Conservation (phyloP, 2,329 filamentous ascomycete species). For the Cordyceps farinosa region DNA sequence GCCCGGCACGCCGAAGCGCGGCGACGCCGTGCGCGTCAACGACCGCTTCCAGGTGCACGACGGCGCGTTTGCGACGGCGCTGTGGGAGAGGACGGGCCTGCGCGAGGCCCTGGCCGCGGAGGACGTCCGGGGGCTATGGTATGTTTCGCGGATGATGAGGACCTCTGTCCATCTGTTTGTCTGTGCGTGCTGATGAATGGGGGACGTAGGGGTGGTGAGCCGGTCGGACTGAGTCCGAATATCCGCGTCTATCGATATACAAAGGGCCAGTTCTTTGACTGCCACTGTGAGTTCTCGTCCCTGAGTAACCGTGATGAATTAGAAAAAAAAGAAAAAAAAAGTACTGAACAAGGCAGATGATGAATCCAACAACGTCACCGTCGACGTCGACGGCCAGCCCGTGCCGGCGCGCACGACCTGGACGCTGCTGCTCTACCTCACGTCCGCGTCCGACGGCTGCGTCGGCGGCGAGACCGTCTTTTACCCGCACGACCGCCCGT, state of each 20-base stretch:
- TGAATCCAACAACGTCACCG: conserved; percentile 70
- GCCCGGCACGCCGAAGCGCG: conserved; percentile 71
- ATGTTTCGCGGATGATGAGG: background rate
- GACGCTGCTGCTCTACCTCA: conserved; percentile 87
- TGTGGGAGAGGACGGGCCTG: conserved; percentile 77
- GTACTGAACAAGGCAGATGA: conserved; percentile 59
- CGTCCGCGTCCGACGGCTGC: conserved; percentile 69
- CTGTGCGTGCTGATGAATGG: conserved; percentile 16
- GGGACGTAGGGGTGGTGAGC: conserved; percentile 68
- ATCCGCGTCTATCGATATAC: conserved; percentile 87
- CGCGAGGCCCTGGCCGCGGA: conserved; percentile 51
- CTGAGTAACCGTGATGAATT: background rate
- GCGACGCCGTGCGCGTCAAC: conserved; percentile 80
- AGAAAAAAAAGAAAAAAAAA: conserved; percentile 1
- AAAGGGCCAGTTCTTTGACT: conserved; percentile 84
- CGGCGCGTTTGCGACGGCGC: conserved; percentile 63
- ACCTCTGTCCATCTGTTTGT: background rate
- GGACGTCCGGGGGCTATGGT: conserved; percentile 43
- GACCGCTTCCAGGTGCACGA: conserved; percentile 85
- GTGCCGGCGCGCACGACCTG: conserved; percentile 64
- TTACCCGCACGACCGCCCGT: conserved; percentile 65
- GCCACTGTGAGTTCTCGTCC: conserved; percentile 65
- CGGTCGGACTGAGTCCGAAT: conserved; percentile 81
- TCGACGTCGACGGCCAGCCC: conserved; percentile 38
- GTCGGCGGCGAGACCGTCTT: conserved; percentile 88